phyloP scores from a whole-genome alignment of 2,329 filamentous ascomycete genomes.

The Didymella segeticola region DNA sequence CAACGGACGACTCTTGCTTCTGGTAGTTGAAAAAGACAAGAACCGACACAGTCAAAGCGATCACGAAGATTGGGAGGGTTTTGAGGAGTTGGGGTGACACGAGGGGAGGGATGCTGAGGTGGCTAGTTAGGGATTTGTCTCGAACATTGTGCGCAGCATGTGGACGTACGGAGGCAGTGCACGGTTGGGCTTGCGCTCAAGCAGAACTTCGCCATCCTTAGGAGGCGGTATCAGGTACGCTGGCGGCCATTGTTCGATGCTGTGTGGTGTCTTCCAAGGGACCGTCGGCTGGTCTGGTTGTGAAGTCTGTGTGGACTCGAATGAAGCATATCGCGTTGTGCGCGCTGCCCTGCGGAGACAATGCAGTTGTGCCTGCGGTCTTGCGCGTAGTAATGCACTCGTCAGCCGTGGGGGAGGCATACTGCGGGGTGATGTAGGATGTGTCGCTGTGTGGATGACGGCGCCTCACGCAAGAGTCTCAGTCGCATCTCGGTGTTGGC shows the following conservation, averaged over 20 bases:
- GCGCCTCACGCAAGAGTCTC: conserved; percentile 28
- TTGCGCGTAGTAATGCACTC: conserved; percentile 31
- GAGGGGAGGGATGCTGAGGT: conserved; percentile 44
- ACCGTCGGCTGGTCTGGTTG: conserved; percentile 35
- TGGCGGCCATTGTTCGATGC: conserved; percentile 44
- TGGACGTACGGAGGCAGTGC: conserved; percentile 42
- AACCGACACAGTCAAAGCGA: conserved; percentile 72
- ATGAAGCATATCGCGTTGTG: conserved; percentile 32
- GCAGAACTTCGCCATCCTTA: conserved; percentile 44
- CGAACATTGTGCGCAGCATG: not conserved
- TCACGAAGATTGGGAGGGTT: conserved; percentile 81
- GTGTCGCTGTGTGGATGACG: conserved; percentile 10
- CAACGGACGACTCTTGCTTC: conserved; percentile 81
- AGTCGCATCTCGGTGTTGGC: conserved; percentile 23
- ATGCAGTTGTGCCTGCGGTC: conserved; percentile 28
- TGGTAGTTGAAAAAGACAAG: conserved; percentile 99
- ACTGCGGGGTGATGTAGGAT: conserved; percentile 10
- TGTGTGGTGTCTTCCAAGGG: conserved; percentile 49
- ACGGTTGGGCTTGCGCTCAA: conserved; percentile 43
- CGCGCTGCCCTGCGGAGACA: conserved; percentile 30
- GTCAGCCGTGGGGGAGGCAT: conserved; percentile 41
- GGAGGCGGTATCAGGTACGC: conserved; percentile 46
- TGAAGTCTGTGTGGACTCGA: conserved; percentile 21
- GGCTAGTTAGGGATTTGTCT: not conserved
- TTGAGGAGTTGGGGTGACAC: conserved; percentile 50